Percentiles rank a stretch among this genome's conserved stretches.
These are phyloP conservation scores for Phialophora macrospora DNA, from an alignment of 2,329 filamentous ascomycete species.

Conservation along the genomic window DNA sequence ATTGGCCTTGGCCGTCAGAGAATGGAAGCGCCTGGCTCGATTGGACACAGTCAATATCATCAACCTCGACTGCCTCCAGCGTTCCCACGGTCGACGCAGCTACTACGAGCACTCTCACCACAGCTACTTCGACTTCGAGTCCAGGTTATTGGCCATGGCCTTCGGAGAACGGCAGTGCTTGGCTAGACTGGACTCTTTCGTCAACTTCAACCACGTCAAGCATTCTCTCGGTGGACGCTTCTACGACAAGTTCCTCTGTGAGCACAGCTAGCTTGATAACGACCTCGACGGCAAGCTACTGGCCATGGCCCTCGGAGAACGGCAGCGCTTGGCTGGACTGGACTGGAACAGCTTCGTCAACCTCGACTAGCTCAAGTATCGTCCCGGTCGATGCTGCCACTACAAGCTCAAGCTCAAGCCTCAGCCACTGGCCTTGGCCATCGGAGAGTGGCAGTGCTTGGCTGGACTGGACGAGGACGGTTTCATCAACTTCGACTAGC, in stretches of 20 bases:
- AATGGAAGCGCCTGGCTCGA: conserved; percentile 15
- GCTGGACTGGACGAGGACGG: conserved; percentile 12
- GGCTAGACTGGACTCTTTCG: conserved; percentile 11
- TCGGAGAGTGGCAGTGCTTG: conserved; percentile 14
- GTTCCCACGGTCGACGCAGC: neutral
- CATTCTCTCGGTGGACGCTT: neutral
- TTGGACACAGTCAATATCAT: neutral
- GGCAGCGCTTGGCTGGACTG: conserved; percentile 16
- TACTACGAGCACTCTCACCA: conserved; percentile 2
- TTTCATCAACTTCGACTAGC: neutral
- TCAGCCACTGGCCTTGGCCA: conserved; percentile 2
- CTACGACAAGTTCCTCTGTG: neutral
- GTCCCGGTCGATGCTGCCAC: conserved; percentile 1
- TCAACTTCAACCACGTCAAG: neutral
- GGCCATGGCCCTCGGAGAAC: conserved; percentile 1
- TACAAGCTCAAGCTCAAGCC: neutral
- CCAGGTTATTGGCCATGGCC: conserved; percentile 1
- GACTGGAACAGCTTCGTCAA: neutral
- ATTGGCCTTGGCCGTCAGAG: neutral
- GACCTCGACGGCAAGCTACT: neutral
- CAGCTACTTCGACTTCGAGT: neutral
- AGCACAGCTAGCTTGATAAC: neutral
- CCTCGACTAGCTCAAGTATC: neutral
- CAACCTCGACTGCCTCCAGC: neutral
- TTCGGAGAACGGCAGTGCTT: conserved; percentile 9